Percentiles rank a stretch among this genome's conserved stretches.
phyloP scores from a whole-genome alignment of 2,329 filamentous ascomycete genomes.

The Coccinonectria pachysandricola region DNA sequence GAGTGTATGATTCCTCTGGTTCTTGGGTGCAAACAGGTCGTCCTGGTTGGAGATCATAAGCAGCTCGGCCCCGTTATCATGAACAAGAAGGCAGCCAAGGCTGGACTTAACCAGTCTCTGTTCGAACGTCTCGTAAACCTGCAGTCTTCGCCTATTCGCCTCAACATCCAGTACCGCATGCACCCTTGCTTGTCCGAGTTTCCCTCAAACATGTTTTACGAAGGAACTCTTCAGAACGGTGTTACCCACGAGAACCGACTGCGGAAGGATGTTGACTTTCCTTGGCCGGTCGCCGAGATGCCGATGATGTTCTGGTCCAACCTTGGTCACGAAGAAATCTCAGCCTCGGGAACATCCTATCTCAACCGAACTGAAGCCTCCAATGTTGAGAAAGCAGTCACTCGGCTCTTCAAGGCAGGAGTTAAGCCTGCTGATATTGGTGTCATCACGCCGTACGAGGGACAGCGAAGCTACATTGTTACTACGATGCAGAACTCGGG shows the following conservation, averaged over 20 bases:
- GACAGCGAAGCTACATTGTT: conserved; percentile 95
- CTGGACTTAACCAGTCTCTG: conserved; percentile 93
- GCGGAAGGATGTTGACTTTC: conserved; percentile 90
- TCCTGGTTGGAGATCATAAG: conserved; percentile 97
- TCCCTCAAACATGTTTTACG: conserved; percentile 99
- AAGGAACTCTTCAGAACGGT: conserved; percentile 92
- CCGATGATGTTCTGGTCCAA: conserved; percentile 99
- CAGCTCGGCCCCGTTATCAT: conserved; percentile 97
- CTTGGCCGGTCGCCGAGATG: conserved; percentile 86
- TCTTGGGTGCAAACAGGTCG: conserved; percentile 94
- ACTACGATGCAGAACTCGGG: conserved; percentile 99
- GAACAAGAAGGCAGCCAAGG: conserved; percentile 99
- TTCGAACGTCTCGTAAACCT: conserved; percentile 94
- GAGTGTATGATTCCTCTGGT: conserved; percentile 99
- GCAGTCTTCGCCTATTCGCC: conserved; percentile 78
- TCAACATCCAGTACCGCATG: conserved; percentile 98
- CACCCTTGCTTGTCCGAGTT: conserved; percentile 95
- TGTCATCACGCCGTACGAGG: conserved; percentile 97
- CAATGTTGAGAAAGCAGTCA: conserved; percentile 97
- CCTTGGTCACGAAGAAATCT: conserved; percentile 94
- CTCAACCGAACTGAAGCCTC: conserved; percentile 94
- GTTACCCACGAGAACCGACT: conserved; percentile 83
- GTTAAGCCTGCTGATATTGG: conserved; percentile 91
- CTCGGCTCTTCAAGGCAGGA: conserved; percentile 95
- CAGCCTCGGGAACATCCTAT: conserved; percentile 93